Percentiles rank a stretch among this genome's conserved stretches.
Conservation (phyloP, 2,329 filamentous ascomycete species). For the Penicillium sp. region DNA sequence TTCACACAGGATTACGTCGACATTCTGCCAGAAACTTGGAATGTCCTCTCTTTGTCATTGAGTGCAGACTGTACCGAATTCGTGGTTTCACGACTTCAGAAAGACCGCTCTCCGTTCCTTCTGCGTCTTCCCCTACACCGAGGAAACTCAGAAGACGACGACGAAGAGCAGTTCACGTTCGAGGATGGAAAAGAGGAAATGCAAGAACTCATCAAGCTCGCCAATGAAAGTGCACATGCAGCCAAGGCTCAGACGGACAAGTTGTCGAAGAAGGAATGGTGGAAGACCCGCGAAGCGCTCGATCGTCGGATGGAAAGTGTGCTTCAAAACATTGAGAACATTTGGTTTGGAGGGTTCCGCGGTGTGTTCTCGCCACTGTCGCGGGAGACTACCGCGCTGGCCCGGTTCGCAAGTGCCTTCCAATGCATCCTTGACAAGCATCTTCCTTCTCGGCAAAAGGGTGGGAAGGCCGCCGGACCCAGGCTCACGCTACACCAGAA, state of each 20-base stretch:
- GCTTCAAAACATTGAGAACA: conserved; percentile 80
- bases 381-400: conserved; percentile 63
- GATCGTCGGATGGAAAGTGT: conserved; percentile 76
- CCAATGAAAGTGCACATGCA: conserved; percentile 80
- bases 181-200: conserved; percentile 76
- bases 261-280: conserved; percentile 81
- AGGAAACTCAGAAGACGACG: conserved; percentile 77
- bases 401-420: conserved; percentile 75
- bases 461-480: conserved; percentile 54
- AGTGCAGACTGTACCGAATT: conserved; percentile 82
- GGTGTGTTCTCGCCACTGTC: conserved; percentile 83
- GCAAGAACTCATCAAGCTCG: conserved; percentile 74
- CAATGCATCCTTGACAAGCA: conserved; percentile 77
- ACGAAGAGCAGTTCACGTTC: conserved; percentile 76
- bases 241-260: conserved; percentile 70
- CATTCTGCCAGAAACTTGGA: conserved; percentile 80
- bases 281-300: conserved; percentile 77
- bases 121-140: conserved; percentile 81
- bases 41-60: conserved; percentile 78
- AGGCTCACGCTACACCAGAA: conserved; percentile 59
- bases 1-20: conserved; percentile 84
- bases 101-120: conserved; percentile 75
- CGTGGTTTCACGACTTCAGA: conserved; percentile 80
- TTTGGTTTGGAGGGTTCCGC: conserved; percentile 93
- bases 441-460: conserved; percentile 73